Conservation (phyloP, 2,329 filamentous ascomycete species). For the Aspergillus sp. region DNA sequence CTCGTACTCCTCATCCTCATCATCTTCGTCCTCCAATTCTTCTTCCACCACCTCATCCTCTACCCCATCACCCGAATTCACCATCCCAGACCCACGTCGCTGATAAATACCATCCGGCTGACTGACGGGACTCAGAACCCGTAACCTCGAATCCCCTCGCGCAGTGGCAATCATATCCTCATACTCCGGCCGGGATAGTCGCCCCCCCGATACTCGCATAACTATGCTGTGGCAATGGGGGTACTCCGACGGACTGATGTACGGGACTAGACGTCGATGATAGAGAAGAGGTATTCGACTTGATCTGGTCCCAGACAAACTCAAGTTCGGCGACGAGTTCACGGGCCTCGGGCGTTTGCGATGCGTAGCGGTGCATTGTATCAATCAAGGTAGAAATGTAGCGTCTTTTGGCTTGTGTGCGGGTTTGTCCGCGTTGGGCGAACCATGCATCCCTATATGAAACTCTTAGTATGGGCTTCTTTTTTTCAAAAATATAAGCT, state of each 20-base stretch:
- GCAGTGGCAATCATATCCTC: conserved; percentile 44
- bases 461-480: neutral
- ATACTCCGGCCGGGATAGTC: conserved; percentile 34
- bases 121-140: conserved; percentile 78
- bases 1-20: conserved; percentile 21
- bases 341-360: conserved; percentile 69
- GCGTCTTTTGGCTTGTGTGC: conserved; percentile 87
- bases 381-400: conserved; percentile 94
- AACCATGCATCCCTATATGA: conserved; percentile 83
- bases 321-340: conserved; percentile 93
- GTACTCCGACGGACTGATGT: conserved; percentile 21
- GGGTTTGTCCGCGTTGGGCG: conserved; percentile 72
- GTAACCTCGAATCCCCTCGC: conserved; percentile 50
- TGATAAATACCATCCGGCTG: conserved; percentile 64
- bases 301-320: conserved; percentile 98
- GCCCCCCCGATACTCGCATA: conserved; percentile 32
- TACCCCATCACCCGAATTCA: conserved; percentile 29
- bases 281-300: conserved; percentile 66
- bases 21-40: conserved; percentile 14
- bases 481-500: neutral
- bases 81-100: conserved; percentile 45
- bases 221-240: conserved; percentile 24
- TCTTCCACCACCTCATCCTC: conserved; percentile 31
- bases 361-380: conserved; percentile 95
- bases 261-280: conserved; percentile 45